These are phyloP conservation scores for Plenodomus tracheiphilus DNA, from an alignment of 2,329 filamentous ascomycete species.

Conservation along the genomic window DNA sequence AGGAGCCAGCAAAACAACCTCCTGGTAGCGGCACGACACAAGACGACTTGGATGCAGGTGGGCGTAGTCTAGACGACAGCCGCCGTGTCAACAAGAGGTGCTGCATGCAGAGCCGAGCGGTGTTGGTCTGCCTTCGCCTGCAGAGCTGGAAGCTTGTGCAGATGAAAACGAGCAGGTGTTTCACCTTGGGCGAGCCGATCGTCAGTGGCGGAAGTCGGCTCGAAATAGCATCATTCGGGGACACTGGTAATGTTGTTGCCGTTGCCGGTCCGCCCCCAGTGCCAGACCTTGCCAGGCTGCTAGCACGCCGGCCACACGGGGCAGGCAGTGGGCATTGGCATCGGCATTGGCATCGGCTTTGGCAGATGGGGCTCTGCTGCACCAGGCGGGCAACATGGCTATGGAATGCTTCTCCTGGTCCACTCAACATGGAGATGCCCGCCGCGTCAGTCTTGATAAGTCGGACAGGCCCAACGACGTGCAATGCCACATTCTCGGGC, in stretches of 20 bases:
- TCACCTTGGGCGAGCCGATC: not conserved
- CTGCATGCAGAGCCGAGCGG: not conserved
- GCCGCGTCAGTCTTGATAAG: not conserved
- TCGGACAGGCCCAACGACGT: not conserved
- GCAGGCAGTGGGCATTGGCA: too few relatives aligned
- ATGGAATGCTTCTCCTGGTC: not conserved
- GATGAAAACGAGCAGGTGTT: not conserved
- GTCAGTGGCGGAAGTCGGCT: not conserved
- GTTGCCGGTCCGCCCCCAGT: too few relatives aligned
- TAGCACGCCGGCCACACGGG: too few relatives aligned
- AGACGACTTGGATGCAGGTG: not conserved
- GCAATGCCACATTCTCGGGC: not conserved
- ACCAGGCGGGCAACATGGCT: not conserved
- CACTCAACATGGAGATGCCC: not conserved
- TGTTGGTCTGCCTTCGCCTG: not conserved
- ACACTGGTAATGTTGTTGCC: not conserved
- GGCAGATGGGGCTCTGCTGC: too few relatives aligned
- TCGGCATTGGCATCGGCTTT: too few relatives aligned
- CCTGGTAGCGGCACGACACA: not conserved
- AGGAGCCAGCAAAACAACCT: not conserved
- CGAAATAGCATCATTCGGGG: not conserved
- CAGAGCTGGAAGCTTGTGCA: not conserved
- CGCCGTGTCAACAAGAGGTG: not conserved
- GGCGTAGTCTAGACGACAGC: not conserved
- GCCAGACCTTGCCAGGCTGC: too few relatives aligned